Percentiles rank a stretch among this genome's conserved stretches.
These are phyloP conservation scores for Gigaspora rosea DNA, from an alignment of 192 early-diverging fungal species.

Conservation along the genomic window DNA sequence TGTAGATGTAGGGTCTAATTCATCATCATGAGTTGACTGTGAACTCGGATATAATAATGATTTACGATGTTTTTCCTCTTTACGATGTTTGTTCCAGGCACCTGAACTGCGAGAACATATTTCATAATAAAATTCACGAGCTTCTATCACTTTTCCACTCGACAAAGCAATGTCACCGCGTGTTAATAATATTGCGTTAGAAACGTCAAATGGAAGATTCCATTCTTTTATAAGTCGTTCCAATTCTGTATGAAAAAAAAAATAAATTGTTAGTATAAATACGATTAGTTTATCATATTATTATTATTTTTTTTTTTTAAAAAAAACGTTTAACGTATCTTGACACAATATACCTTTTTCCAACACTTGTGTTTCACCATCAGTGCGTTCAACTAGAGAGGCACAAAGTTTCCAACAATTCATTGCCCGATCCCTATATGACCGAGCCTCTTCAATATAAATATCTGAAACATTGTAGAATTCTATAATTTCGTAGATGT, in stretches of 20 bases:
- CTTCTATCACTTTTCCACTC: background rate
- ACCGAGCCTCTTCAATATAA: too few species aligned
- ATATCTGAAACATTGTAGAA: too few species aligned
- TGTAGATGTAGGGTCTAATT: background rate
- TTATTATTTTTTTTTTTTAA: too few species aligned
- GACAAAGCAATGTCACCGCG: background rate
- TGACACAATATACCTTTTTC: too few species aligned
- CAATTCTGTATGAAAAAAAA: conserved; percentile 12
- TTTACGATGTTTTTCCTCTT: background rate
- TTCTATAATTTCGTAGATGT: too few species aligned
- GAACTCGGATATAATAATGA: background rate
- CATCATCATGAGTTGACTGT: background rate
- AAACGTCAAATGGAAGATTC: conserved; percentile 17
- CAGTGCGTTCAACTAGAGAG: too few species aligned
- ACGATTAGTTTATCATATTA: background rate
- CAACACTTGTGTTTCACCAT: too few species aligned
- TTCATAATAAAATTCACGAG: background rate
- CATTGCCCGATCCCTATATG: too few species aligned
- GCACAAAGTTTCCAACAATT: too few species aligned
- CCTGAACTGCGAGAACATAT: background rate
- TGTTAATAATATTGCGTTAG: conserved; percentile 13
- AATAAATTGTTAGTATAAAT: background rate
- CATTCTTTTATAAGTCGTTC: background rate
- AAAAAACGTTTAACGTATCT: too few species aligned
- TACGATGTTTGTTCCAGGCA: conserved; percentile 1